These are phyloP conservation scores for Trichoderma semiorbis DNA, from an alignment of 2,329 filamentous ascomycete species.

Conservation along the genomic window DNA sequence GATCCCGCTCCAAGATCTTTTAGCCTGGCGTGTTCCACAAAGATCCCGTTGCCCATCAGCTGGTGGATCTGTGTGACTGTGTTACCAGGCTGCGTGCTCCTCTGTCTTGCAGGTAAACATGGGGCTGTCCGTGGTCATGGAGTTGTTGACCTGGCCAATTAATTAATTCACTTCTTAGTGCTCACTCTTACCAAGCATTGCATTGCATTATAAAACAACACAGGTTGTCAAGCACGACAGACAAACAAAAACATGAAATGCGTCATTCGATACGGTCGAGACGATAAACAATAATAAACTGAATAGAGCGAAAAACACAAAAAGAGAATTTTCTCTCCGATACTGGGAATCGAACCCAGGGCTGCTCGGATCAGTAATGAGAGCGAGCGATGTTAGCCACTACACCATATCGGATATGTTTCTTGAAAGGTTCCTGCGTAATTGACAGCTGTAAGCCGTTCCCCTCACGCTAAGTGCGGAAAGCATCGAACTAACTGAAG, in stretches of 20 bases:
- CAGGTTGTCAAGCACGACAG: not conserved
- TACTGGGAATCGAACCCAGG: conserved; percentile 22
- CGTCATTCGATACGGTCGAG: too few relatives aligned
- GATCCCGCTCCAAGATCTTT: not conserved
- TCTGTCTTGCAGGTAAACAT: conserved; percentile 1
- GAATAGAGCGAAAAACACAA: not conserved
- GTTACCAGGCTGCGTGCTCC: not conserved
- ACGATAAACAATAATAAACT: not conserved
- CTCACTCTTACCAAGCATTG: not conserved
- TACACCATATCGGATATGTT: conserved; percentile 34
- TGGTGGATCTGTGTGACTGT: conserved; percentile 1
- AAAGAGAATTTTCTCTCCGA: conserved; percentile 9
- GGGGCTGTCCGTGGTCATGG: not conserved
- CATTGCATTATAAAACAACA: not conserved
- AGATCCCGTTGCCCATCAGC: conserved; percentile 10
- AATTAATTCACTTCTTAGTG: not conserved
- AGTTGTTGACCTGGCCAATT: not conserved
- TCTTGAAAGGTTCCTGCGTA: not conserved
- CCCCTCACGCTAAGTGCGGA: not conserved
- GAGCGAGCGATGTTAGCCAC: conserved; percentile 37
- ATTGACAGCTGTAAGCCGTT: not conserved
- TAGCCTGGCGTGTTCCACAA: not conserved
- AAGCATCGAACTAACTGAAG: not conserved
- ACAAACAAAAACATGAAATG: not conserved
- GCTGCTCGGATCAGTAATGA: conserved; percentile 19